Base-by-base conservation (phyloP, 768 basidiomycete species). In the Pholiota microspora region DNA sequence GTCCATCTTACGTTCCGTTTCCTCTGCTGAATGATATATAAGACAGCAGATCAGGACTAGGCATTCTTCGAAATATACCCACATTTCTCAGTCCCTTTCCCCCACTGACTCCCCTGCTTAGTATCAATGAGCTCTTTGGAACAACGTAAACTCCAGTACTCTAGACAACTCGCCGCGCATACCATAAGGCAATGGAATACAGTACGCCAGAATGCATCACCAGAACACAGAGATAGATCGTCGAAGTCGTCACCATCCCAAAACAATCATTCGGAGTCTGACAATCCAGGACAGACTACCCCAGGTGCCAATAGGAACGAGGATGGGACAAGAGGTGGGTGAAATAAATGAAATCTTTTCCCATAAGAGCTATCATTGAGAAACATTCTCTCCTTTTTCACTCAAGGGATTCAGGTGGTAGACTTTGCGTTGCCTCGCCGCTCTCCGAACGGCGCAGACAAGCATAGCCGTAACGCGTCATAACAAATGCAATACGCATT, bases 131-230 rank as follows among this genome's bases (percentile, higher is more conserved):
- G 71, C 32, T 69, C 71, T 15, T 4, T 71, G 28, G 73, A 77
- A 56, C 72, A 77, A 49, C 63, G 70, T 60, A 75, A 71, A 54
- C 63, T 63, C 13, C 60, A 65, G 21, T 78, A 80, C 51, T 72
- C 77, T 2, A 67, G 66, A 23, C 69, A 77, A 51, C 63, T 80
- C 8, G 73, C 72, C 6, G 75, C 65, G 3, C 65, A 78, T 58
- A 80, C 78, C 1, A 64, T 70, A 7, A 70, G 70, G 49, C 78
- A 78, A 55, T 75, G 72, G 69, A 68, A 73, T 50, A 60, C 69
- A 25, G 69, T 68, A 12, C 61, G 61, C 3, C 59, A 60, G n/a
- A 49, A 57, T n/a, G 32, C 49, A 25, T 15, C 16, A 13, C 16
- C 56, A 3, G 54, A 49, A n/a, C 24, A n/a, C 12, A 57, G 50